These are phyloP conservation scores for Trichoderma virens DNA, from an alignment of 495 filamentous ascomycete species.

Conservation along the genomic window DNA sequence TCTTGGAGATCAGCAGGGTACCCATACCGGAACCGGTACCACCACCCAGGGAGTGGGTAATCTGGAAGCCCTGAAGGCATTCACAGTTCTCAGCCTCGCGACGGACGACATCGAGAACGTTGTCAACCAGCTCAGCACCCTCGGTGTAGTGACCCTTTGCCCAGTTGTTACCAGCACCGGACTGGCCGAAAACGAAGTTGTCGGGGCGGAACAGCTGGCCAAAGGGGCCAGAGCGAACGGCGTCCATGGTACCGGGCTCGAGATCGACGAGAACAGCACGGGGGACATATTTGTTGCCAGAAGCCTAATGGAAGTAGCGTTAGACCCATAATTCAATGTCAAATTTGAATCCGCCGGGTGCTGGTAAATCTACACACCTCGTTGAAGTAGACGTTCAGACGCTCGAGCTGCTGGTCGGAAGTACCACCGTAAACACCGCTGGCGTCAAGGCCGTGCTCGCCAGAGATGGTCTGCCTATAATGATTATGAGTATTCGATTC, in stretches of 20 bases:
- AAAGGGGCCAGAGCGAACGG: constrained; percentile 97
- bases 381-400: constrained; percentile 99
- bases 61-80: constrained; percentile 99
- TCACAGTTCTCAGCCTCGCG: constrained; percentile 98
- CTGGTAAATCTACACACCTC: constrained; percentile 54
- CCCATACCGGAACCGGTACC: constrained; percentile 99
- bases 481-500: not conserved
- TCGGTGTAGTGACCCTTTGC: constrained; percentile 99
- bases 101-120: constrained; percentile 97
- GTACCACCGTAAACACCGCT: constrained; percentile 90
- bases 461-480: constrained; percentile 75
- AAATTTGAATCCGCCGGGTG: not conserved
- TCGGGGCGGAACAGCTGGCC: constrained; percentile 99
- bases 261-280: constrained; percentile 99
- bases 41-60: constrained; percentile 99
- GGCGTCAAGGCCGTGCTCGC: constrained; percentile 97
- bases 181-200: constrained; percentile 99
- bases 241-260: constrained; percentile 98
- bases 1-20: constrained; percentile 99
- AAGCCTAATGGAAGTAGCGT: constrained; percentile 50
- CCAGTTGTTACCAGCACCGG: constrained; percentile 99
- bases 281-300: constrained; percentile 97
- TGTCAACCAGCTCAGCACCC: constrained; percentile 97
- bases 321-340: not conserved
- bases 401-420: constrained; percentile 97